A percentile compares a stretch with the other conserved stretches of the same genome.
Conservation (phyloP, 2,329 filamentous ascomycete genomes). For the Fusarium ambrosium region DNA sequence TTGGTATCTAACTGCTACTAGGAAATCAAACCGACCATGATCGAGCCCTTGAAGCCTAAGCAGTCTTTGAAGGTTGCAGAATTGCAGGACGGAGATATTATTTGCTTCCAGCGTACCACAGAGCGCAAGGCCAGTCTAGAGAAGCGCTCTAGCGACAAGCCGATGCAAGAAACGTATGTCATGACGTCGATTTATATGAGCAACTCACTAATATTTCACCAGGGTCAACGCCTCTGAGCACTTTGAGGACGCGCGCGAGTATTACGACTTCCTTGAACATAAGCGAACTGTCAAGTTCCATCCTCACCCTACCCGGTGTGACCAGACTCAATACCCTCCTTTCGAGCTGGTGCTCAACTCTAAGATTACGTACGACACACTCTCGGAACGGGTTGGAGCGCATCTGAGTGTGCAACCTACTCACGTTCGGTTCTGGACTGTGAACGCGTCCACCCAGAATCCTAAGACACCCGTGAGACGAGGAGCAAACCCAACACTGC, state of each 20-base stretch:
- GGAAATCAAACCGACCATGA: conserved; percentile 99
- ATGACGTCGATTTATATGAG: neutral
- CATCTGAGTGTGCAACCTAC: conserved; percentile 83
- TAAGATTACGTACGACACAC: conserved; percentile 90
- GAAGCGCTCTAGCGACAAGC: conserved; percentile 46
- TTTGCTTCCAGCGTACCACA: conserved; percentile 85
- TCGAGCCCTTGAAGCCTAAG: conserved; percentile 93
- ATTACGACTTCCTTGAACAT: conserved; percentile 94
- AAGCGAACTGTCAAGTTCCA: conserved; percentile 84
- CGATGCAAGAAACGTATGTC: conserved; percentile 52
- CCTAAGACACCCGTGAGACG: conserved; percentile 85
- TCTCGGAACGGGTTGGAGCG: conserved; percentile 86
- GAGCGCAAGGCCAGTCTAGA: conserved; percentile 60
- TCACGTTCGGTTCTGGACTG: conserved; percentile 91
- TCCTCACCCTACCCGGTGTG: conserved; percentile 72
- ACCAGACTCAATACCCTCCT: conserved; percentile 68
- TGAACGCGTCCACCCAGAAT: conserved; percentile 81
- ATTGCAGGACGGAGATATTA: conserved; percentile 95
- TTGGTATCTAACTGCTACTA: conserved; percentile 44
- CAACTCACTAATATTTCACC: conserved; percentile 22
- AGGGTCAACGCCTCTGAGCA: conserved; percentile 58
- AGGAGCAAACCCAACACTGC: conserved; percentile 76
- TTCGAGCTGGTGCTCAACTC: conserved; percentile 87
- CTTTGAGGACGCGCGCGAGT: conserved; percentile 81
- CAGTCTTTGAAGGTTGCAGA: conserved; percentile 91